These are phyloP conservation scores for Talaromyces proteolyticus DNA, from an alignment of 495 filamentous ascomycete genomes.

Conservation along the genomic window DNA sequence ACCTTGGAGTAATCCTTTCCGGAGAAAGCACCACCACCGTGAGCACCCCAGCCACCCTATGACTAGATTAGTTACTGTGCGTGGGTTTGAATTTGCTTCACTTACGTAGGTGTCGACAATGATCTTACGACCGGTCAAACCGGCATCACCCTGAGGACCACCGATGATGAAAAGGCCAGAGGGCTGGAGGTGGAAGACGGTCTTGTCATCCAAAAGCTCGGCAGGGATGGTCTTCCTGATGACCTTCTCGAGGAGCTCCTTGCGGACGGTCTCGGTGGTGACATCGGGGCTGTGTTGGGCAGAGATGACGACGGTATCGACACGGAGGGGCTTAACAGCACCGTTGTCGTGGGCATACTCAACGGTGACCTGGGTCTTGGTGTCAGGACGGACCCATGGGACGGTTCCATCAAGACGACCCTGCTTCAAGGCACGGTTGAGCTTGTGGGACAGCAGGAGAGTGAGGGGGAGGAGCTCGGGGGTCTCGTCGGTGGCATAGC, in stretches of 20 bases:
- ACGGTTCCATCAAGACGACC: constrained; percentile 81
- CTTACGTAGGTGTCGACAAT: constrained; percentile 91
- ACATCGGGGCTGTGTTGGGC: constrained; percentile 89
- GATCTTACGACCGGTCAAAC: constrained; percentile 98
- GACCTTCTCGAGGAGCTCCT: constrained; percentile 96
- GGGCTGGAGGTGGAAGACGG: constrained; percentile 96
- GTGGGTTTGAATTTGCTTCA: not conserved
- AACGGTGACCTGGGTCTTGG: constrained; percentile 98
- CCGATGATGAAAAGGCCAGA: constrained; percentile 98
- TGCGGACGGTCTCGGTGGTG: constrained; percentile 86
- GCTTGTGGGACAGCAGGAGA: constrained; percentile 86
- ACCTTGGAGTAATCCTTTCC: constrained; percentile 99
- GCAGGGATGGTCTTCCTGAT: constrained; percentile 89
- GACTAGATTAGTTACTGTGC: not conserved
- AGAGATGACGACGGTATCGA: constrained; percentile 95
- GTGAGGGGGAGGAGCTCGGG: constrained; percentile 94
- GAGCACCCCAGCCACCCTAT: constrained; percentile 91
- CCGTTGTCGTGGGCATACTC: constrained; percentile 97
- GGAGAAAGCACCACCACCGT: constrained; percentile 99
- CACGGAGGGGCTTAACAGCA: constrained; percentile 84
- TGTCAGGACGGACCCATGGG: constrained; percentile 94
- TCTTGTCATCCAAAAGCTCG: constrained; percentile 85
- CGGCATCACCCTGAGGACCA: constrained; percentile 97
- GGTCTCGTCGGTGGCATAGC: constrained; percentile 98
- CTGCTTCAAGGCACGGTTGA: constrained; percentile 86